Evolutionary conservation across 495 filamentous ascomycete genomes (phyloP).

Genomic region (Polyplosphaeria fusca): DNA sequence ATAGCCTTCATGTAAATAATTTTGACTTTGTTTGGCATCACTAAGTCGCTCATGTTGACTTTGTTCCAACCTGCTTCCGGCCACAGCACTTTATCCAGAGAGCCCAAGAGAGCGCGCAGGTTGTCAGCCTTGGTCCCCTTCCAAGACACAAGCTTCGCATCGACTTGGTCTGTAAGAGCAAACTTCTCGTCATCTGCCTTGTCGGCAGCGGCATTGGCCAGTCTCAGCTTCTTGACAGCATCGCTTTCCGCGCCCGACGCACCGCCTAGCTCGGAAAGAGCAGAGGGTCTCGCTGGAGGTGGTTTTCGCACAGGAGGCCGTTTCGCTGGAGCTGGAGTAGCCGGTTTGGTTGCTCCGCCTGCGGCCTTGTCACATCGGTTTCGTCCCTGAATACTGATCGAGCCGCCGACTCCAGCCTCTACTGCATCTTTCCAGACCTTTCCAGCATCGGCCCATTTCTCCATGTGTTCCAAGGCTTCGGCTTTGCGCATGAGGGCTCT

Average conservation of each 20-base stretch:
- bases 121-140: constrained; percentile 88
- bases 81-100: constrained; percentile 88
- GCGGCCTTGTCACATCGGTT: constrained; percentile 85
- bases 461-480: constrained; percentile 90
- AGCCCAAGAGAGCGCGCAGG: constrained; percentile 80
- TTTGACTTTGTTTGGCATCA: constrained; percentile 90
- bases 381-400: constrained; percentile 78
- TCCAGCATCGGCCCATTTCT: constrained; percentile 84
- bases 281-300: constrained; percentile 20
- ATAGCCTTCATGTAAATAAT: constrained; percentile 98
- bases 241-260: constrained; percentile 43
- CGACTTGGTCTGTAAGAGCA: constrained; percentile 77
- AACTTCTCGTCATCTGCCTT: constrained; percentile 88
- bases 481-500: constrained; percentile 93
- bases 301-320: constrained; percentile 25
- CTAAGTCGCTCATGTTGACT: constrained; percentile 85
- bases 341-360: constrained; percentile 52
- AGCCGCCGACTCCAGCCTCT: constrained; percentile 76
- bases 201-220: constrained; percentile 78
- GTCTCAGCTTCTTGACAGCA: constrained; percentile 74
- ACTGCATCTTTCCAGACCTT: constrained; percentile 77
- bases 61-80: constrained; percentile 93
- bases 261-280: constrained; percentile 38
- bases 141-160: constrained; percentile 73
- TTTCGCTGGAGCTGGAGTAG: constrained; percentile 13